Conservation (phyloP, 495 filamentous ascomycete genomes). For the Penicillium salamii region DNA sequence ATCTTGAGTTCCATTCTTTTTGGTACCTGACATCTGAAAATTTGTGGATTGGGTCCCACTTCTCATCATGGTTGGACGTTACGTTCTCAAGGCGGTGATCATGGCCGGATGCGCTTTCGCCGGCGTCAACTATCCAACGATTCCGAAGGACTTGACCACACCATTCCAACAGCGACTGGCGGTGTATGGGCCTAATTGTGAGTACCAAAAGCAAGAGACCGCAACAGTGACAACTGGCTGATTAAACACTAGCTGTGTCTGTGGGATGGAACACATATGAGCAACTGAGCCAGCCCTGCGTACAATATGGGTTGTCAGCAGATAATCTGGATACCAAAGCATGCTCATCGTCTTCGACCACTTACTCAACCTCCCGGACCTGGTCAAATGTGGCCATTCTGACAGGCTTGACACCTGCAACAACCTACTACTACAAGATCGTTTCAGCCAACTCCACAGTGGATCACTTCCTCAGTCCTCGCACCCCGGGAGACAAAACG, state of each 20-base stretch:
- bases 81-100: conserved; percentile 25
- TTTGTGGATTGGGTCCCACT: not conserved
- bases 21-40: not conserved
- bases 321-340: conserved; percentile 22
- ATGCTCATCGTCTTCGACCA: conserved; percentile 40
- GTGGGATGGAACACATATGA: conserved; percentile 56
- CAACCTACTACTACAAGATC: conserved; percentile 55
- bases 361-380: conserved; percentile 49
- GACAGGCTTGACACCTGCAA: conserved; percentile 41
- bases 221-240: not conserved
- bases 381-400: conserved; percentile 49
- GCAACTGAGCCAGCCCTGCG: conserved; percentile 36
- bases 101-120: conserved; percentile 40
- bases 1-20: too few species aligned
- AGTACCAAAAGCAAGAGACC: conserved; percentile 9
- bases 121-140: conserved; percentile 46
- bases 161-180: conserved; percentile 57
- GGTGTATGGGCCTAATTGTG: conserved; percentile 53
- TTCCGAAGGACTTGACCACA: conserved; percentile 54
- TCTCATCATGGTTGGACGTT: conserved; percentile 15
- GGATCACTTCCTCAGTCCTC: conserved; percentile 54
- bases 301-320: conserved; percentile 41
- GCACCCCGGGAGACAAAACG: conserved; percentile 43
- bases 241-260: conserved; percentile 48
- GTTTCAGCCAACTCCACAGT: conserved; percentile 54